These are phyloP conservation scores for Podaxis sp. DNA, from an alignment of 768 basidiomycete genomes.

Conservation along the genomic window DNA sequence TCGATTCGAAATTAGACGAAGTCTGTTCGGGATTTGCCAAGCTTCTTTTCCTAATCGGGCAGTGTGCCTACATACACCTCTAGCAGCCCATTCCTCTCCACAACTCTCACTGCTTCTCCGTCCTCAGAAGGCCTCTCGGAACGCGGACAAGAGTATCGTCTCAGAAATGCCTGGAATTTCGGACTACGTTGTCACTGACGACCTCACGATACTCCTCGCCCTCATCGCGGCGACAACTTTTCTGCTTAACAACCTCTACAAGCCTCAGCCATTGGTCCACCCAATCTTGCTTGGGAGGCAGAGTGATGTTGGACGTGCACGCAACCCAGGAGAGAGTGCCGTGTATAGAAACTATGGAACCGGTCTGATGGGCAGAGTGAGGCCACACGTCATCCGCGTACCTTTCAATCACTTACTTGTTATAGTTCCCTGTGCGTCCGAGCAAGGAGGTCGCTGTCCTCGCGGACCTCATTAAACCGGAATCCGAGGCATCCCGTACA, in stretches of 20 bases:
- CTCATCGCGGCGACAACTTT: slow-evolving; percentile 77
- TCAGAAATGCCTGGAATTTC: slow-evolving; percentile 37
- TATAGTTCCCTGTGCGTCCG: slow-evolving; percentile 72
- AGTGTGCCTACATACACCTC: background rate
- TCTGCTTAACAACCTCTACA: slow-evolving; percentile 75
- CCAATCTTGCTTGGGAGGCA: slow-evolving; percentile 92
- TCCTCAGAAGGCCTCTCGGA: background rate
- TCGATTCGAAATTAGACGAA: slow-evolving; percentile 5
- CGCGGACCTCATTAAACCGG: slow-evolving; percentile 65
- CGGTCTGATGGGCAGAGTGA: slow-evolving; percentile 77
- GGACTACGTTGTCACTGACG: slow-evolving; percentile 72
- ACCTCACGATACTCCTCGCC: slow-evolving; percentile 74
- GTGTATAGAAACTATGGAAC: slow-evolving; percentile 91
- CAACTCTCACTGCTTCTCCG: background rate
- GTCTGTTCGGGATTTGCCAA: slow-evolving; percentile 16
- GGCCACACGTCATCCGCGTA: background rate
- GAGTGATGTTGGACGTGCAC: slow-evolving; percentile 82
- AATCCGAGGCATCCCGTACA: slow-evolving; percentile 65
- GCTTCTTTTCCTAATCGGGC: slow-evolving; percentile 6
- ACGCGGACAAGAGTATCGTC: background rate
- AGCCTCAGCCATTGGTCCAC: slow-evolving; percentile 83
- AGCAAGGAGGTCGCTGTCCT: slow-evolving; percentile 69
- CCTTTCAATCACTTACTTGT: background rate
- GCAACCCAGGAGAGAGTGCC: slow-evolving; percentile 81
- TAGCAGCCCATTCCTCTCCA: background rate